Evolutionary conservation across 805 yeast genomes (phyloP).

Genomic region (Myxozyma nipponensis): DNA sequence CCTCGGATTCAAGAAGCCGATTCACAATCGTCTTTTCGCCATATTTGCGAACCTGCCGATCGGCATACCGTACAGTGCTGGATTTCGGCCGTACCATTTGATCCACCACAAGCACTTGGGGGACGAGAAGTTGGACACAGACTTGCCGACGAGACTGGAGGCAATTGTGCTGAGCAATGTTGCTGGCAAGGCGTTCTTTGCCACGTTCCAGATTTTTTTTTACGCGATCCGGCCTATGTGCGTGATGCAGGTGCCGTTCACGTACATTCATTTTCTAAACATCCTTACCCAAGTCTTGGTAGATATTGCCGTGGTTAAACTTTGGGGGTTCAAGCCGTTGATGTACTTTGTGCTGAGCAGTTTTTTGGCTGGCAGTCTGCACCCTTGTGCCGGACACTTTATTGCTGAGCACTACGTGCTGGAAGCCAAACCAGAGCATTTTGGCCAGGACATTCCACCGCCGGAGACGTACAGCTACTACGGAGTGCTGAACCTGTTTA

Average conservation of each 20-base stretch:
- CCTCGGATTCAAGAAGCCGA: constrained; percentile 72
- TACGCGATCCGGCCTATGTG: constrained; percentile 90
- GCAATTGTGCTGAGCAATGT: constrained; percentile 70
- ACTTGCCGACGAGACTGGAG: constrained; percentile 77
- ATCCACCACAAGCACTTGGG: constrained; percentile 89
- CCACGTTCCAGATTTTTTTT: constrained; percentile 82
- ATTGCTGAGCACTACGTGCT: constrained; percentile 70
- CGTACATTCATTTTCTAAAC: constrained; percentile 70
- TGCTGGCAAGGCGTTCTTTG: constrained; percentile 80
- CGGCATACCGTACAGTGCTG: constrained; percentile 86
- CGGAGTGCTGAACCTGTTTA: constrained; percentile 69
- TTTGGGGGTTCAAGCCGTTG: constrained; percentile 63
- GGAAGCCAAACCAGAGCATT: constrained; percentile 31
- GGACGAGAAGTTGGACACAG: constrained; percentile 78
- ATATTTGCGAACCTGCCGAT: constrained; percentile 79
- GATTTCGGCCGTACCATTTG: constrained; percentile 82
- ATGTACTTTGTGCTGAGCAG: constrained; percentile 69
- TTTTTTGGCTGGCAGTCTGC: constrained; percentile 85
- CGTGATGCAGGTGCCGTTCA: constrained; percentile 68
- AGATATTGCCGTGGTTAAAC: constrained; percentile 54
- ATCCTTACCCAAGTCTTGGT: constrained; percentile 52
- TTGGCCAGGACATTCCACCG: constrained; percentile 37
- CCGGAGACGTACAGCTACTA: constrained; percentile 90
- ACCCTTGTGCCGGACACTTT: constrained; percentile 93
- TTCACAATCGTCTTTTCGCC: constrained; percentile 72